Conservation (phyloP, 2,329 filamentous ascomycete species). For the Claviceps sorghi region DNA sequence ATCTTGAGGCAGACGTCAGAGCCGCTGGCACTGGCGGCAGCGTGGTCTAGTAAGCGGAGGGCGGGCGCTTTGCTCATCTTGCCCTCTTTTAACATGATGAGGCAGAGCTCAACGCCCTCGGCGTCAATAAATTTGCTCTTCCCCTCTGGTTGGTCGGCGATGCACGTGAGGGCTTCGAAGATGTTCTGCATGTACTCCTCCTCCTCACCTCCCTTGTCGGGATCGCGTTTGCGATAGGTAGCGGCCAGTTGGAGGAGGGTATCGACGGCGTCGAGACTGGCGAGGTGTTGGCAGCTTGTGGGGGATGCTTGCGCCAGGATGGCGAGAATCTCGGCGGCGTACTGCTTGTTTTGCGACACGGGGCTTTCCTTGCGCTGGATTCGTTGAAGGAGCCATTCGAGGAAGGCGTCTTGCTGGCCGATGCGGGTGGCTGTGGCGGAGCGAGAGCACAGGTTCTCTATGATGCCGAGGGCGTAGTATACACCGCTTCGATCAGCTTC, state of each 20-base stretch:
- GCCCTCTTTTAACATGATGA: slow-evolving; percentile 84
- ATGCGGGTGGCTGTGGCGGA: slow-evolving; percentile 55
- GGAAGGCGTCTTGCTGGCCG: slow-evolving; percentile 49
- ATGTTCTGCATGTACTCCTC: slow-evolving; percentile 92
- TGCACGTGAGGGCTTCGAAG: slow-evolving; percentile 72
- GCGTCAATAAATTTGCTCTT: slow-evolving; percentile 75
- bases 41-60: slow-evolving; percentile 73
- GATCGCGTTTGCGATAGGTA: slow-evolving; percentile 73
- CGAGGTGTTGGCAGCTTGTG: slow-evolving; percentile 48
- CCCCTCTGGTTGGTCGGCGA: slow-evolving; percentile 60
- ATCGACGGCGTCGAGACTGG: slow-evolving; percentile 58
- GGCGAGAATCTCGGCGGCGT: slow-evolving; percentile 79
- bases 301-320: slow-evolving; percentile 69
- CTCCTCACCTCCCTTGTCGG: slow-evolving; percentile 71
- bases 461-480: slow-evolving; percentile 67
- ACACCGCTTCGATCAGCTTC: slow-evolving; percentile 67
- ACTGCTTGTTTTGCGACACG: slow-evolving; percentile 86
- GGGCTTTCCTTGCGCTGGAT: slow-evolving; percentile 53
- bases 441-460: slow-evolving; percentile 76
- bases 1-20: slow-evolving; percentile 56
- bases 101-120: slow-evolving; percentile 78
- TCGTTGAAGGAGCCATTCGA: slow-evolving; percentile 65
- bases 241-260: slow-evolving; percentile 69
- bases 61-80: slow-evolving; percentile 69
- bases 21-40: slow-evolving; percentile 36